phyloP scores from a whole-genome alignment of 768 basidiomycete species.

The Suillus discolor region DNA sequence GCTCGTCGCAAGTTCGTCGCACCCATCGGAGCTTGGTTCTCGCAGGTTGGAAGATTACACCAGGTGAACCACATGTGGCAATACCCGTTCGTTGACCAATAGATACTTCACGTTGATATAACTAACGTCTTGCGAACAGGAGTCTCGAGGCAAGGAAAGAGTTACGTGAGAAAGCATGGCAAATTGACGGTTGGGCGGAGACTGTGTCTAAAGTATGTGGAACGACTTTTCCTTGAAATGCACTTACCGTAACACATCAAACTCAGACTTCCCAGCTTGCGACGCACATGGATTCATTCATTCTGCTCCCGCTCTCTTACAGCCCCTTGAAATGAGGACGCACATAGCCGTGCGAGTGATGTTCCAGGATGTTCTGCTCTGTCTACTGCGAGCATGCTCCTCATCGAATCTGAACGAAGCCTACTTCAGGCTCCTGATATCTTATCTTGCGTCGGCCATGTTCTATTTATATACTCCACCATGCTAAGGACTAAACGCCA shows the following conservation, averaged over 20 bases:
- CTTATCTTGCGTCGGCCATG: neutral
- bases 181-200: constrained; percentile 93
- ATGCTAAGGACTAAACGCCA: neutral
- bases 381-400: neutral
- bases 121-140: constrained; percentile 37
- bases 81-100: constrained; percentile 66
- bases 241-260: neutral
- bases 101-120: constrained; percentile 9
- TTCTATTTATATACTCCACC: neutral
- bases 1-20: constrained; percentile 86
- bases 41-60: constrained; percentile 81
- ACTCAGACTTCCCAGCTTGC: constrained; percentile 88
- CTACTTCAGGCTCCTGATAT: neutral
- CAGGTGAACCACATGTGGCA: constrained; percentile 98
- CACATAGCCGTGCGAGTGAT: neutral
- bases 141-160: constrained; percentile 81
- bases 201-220: constrained; percentile 80
- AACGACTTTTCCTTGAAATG: constrained; percentile 16
- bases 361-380: constrained; percentile 5
- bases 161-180: constrained; percentile 88
- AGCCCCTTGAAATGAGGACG: constrained; percentile 74
- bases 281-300: constrained; percentile 83
- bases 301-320: constrained; percentile 78
- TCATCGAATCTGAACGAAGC: constrained; percentile 1
- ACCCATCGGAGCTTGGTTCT: constrained; percentile 92